Conservation (phyloP, 257 asterid species). For the Solanum bukasovii region DNA sequence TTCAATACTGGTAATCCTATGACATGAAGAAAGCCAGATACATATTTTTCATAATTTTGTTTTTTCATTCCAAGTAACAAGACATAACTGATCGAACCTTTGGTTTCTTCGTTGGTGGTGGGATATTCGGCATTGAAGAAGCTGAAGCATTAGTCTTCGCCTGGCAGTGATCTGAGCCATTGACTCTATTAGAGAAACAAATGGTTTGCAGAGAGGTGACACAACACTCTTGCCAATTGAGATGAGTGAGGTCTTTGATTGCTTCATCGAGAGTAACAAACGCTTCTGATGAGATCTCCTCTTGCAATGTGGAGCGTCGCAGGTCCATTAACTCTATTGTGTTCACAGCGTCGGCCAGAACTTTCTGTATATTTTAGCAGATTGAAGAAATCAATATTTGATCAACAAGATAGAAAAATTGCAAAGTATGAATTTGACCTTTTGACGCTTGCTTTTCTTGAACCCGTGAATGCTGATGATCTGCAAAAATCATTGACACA, state of each 20-base stretch:
- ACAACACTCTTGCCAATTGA: constrained; percentile 68
- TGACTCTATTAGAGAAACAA: neutral
- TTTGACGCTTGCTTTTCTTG: constrained; percentile 1
- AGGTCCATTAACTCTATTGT: constrained; percentile 43
- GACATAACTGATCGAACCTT: neutral
- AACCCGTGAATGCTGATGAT: constrained; percentile 29
- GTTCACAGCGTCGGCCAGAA: constrained; percentile 25
- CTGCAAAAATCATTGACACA: neutral
- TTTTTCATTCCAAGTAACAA: neutral
- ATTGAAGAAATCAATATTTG: neutral
- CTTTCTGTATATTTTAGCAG: constrained; percentile 12
- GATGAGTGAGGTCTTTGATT: constrained; percentile 33
- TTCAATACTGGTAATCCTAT: neutral
- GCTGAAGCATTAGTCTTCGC: neutral
- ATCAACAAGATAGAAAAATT: neutral
- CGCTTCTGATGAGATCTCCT: constrained; percentile 33
- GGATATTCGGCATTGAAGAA: neutral
- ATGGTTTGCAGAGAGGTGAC: constrained; percentile 42
- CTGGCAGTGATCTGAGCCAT: neutral
- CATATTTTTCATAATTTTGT: neutral
- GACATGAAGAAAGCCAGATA: neutral
- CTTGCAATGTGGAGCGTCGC: constrained; percentile 40
- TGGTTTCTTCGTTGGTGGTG: neutral
- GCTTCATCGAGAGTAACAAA: constrained; percentile 30
- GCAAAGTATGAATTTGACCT: neutral